Evolutionary conservation across 768 basidiomycete species (phyloP).

Genomic region (Clavulina sp.): DNA sequence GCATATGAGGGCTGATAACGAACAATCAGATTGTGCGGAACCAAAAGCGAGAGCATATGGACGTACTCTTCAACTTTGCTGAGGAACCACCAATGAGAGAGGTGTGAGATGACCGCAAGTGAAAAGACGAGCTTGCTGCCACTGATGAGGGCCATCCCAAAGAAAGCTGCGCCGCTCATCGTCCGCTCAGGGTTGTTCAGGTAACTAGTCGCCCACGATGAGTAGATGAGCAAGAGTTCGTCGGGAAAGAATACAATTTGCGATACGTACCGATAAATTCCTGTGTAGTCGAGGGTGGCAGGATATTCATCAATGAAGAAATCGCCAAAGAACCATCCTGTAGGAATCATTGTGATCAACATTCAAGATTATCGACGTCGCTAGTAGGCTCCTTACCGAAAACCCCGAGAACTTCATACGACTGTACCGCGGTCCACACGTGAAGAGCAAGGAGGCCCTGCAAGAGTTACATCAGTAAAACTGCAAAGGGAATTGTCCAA

Average conservation of each 20-base stretch:
- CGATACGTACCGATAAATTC: slow-evolving; percentile 78
- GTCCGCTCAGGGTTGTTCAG: slow-evolving; percentile 83
- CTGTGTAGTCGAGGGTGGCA: slow-evolving; percentile 78
- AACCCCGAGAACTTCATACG: slow-evolving; percentile 80
- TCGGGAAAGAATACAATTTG: background rate
- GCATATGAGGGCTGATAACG: slow-evolving; percentile 81
- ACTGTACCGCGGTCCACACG: slow-evolving; percentile 78
- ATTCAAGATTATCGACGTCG: background rate
- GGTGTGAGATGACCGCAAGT: slow-evolving; percentile 66
- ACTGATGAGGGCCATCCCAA: slow-evolving; percentile 81
- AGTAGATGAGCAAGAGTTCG: background rate
- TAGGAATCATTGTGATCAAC: background rate
- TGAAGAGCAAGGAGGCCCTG: slow-evolving; percentile 77
- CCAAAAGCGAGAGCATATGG: background rate
- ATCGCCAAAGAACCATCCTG: slow-evolving; percentile 97
- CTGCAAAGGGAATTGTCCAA: background rate
- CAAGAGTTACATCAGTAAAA: background rate
- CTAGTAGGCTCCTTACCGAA: slow-evolving; percentile 41
- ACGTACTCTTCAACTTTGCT: slow-evolving; percentile 78
- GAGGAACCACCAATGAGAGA: slow-evolving; percentile 95
- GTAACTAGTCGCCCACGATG: slow-evolving; percentile 42
- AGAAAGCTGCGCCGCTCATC: slow-evolving; percentile 90
- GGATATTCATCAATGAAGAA: slow-evolving; percentile 95
- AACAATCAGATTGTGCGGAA: background rate
- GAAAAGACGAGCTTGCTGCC: slow-evolving; percentile 80